Evolutionary conservation across 2,329 filamentous ascomycete genomes (phyloP).

Genomic region (Drechslera avenae): DNA sequence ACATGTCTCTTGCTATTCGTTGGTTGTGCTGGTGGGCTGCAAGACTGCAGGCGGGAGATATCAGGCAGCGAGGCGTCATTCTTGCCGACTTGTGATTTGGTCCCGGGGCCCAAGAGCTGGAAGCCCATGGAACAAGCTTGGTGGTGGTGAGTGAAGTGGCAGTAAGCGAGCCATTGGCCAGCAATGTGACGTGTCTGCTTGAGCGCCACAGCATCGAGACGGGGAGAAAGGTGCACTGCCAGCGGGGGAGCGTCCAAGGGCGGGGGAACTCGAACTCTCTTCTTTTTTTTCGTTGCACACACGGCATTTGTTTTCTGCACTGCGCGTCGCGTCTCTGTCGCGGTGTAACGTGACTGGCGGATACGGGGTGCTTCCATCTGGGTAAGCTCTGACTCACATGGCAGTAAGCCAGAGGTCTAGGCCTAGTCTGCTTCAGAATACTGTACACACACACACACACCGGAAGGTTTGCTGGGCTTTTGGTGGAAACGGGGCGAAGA

Average conservation of each 20-base stretch:
- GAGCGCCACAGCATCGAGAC: conserved; percentile 9
- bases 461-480: neutral
- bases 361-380: neutral
- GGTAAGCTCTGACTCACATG: conserved; percentile 15
- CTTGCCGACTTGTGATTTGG: conserved; percentile 28
- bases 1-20: conserved; percentile 31
- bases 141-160: neutral
- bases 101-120: conserved; percentile 12
- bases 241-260: neutral
- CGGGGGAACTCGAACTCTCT: too few relatives aligned
- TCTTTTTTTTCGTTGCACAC: too few relatives aligned
- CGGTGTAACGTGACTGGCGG: conserved; percentile 19
- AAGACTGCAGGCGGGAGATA: conserved; percentile 18
- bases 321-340: conserved; percentile 16
- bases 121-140: conserved; percentile 23
- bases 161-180: conserved; percentile 18
- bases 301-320: neutral
- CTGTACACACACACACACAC: too few relatives aligned
- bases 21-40: conserved; percentile 26
- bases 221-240: neutral
- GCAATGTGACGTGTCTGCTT: conserved; percentile 18
- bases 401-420: neutral
- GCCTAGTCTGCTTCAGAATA: neutral
- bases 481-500: neutral
- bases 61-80: conserved; percentile 32